Evolutionary conservation across 2,329 filamentous ascomycete species (phyloP), one percentile per base, ranked within the genome.

Genomic region (Bipolaris cookei): DNA sequence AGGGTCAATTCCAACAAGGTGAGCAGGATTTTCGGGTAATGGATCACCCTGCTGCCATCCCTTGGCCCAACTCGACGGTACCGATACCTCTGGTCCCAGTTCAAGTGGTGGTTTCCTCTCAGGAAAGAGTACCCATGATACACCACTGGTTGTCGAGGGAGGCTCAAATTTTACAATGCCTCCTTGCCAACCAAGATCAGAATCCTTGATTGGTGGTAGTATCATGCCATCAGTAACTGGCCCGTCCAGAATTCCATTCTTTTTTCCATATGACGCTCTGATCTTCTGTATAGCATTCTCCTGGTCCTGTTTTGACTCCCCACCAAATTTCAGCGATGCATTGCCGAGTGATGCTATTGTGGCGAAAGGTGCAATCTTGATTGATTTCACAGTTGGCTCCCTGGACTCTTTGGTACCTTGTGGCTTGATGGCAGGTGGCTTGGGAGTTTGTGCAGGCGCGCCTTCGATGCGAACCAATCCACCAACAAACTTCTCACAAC

Each of bases 191-290:
- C 80, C 64, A 78, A 67, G 54, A 70, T 82, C n/a, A 83, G 79
- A 20, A 79, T 86, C 56, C 83, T 81, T 52, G 82, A 83, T 34
- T 81, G 87, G 66, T 1, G 85, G 86, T 18, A 99, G 78, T 13
- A 97, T 78, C 78, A 94, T 90, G 2, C 94, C 93, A 75, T 99
- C 92, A 0, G 93, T 97, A 48, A 99, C 74, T 4, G 95, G 92
- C 0, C 95, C 95, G 53, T 90, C 86, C 1, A 98, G 80, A 16
- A 98, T 75, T 1, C 89, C 87, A 41, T 81, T 77, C 20, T 85
- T 84, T 28, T 81, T 83, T 18, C 86, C 85, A 65, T 95, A 95
- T 3, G 91, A 84, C 10, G 88, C 84, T 61, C 86, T 86, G 59
- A 97, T 87, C 41, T 86, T 86, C 69, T 89, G 89, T 13, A 86